Evolutionary conservation across 2,329 filamentous ascomycete genomes (phyloP).

Genomic region (Trichoderma citrinoviride): DNA sequence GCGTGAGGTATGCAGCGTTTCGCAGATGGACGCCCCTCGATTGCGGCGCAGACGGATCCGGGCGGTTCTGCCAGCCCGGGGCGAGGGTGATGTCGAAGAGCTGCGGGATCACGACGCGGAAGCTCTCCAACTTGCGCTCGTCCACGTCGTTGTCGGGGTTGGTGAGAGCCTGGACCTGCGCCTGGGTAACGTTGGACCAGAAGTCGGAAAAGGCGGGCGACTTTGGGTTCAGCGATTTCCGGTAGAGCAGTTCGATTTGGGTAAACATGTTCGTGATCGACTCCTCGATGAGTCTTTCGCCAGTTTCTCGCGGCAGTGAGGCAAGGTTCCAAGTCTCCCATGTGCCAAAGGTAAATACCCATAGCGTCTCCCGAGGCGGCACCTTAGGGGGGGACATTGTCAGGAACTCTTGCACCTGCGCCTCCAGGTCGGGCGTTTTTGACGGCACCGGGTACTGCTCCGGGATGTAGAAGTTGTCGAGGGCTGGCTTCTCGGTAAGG

Average conservation of each 20-base stretch:
- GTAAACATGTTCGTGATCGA: constrained; percentile 43
- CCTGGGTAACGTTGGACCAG: constrained; percentile 34
- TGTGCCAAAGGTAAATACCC: constrained; percentile 52
- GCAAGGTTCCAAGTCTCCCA: constrained; percentile 56
- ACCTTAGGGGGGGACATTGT: constrained; percentile 34
- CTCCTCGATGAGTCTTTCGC: constrained; percentile 38
- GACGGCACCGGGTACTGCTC: constrained; percentile 43
- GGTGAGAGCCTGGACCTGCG: constrained; percentile 31
- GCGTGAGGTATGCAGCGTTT: constrained; percentile 51
- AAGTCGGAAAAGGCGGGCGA: constrained; percentile 49
- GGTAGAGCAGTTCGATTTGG: constrained; percentile 48
- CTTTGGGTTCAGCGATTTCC: constrained; percentile 39
- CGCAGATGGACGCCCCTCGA: constrained; percentile 51
- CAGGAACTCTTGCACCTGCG: constrained; percentile 49
- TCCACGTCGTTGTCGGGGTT: constrained; percentile 29
- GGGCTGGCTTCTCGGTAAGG: constrained; percentile 36
- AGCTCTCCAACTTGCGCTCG: constrained; percentile 39
- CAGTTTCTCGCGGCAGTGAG: constrained; percentile 42
- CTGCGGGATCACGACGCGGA: constrained; percentile 51
- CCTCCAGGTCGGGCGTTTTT: constrained; percentile 42
- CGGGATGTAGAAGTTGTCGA: constrained; percentile 44
- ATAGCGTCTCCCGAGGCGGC: constrained; percentile 48
- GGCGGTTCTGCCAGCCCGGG: constrained; percentile 52
- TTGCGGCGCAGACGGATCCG: constrained; percentile 44
- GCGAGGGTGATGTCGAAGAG: constrained; percentile 54